Percentiles rank a stretch among this genome's conserved stretches.
Conservation (phyloP, 202 grass and related monocot genomes). For the Schoenoplectus triqueter region DNA sequence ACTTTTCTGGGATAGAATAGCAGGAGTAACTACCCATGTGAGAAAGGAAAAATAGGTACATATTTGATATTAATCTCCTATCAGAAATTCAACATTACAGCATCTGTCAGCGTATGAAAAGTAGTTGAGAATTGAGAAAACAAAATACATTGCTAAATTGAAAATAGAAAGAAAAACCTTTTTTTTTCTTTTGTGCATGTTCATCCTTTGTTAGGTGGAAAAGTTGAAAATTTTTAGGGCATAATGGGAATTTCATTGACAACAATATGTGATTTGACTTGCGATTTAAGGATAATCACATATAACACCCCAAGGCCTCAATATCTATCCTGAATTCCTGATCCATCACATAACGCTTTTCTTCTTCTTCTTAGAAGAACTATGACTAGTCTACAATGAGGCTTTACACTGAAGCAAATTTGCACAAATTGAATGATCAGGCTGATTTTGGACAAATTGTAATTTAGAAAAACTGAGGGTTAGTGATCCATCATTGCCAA, state of each 20-base stretch:
- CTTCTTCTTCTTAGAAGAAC: neutral
- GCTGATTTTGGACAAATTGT: neutral
- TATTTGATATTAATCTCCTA: neutral
- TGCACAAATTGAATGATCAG: neutral
- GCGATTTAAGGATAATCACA: neutral
- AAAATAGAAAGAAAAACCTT: slow-evolving; percentile 18
- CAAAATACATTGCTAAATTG: neutral
- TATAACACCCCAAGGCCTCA: neutral
- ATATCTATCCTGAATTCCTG: neutral
- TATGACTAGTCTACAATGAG: neutral
- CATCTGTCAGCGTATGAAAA: neutral
- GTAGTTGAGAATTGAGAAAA: slow-evolving; percentile 12
- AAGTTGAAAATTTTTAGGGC: neutral
- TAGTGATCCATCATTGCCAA: neutral
- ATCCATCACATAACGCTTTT: neutral
- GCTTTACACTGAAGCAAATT: no score
- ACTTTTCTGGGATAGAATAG: neutral
- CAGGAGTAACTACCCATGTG: neutral
- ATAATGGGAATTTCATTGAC: slow-evolving; percentile 1
- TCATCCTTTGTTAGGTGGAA: neutral
- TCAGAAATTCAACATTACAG: neutral
- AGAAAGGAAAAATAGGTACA: neutral
- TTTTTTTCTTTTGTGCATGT: neutral
- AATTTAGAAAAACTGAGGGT: neutral
- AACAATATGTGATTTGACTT: neutral